Evolutionary conservation across 75 land plant species (phyloP).

Genomic region (Larix kaempferi): DNA sequence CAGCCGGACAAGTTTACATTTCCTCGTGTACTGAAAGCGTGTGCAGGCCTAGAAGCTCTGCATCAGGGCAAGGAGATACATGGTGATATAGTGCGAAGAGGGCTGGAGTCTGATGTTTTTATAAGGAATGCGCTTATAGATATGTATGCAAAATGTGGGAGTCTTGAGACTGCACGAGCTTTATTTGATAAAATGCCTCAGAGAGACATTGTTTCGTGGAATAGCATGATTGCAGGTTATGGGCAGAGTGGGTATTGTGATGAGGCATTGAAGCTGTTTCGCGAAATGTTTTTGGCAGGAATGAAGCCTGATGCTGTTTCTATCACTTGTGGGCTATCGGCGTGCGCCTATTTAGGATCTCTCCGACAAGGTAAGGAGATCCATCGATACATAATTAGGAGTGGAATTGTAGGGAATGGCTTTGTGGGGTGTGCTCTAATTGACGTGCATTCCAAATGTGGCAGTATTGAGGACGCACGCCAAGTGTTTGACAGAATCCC

Average conservation of each 20-base stretch:
- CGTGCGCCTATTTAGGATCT: neutral
- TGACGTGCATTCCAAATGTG: slow-evolving; percentile 50
- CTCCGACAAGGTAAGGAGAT: slow-evolving; percentile 11
- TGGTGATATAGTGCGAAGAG: slow-evolving; percentile 5
- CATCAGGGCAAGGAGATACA: slow-evolving; percentile 13
- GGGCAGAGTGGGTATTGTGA: slow-evolving; percentile 1
- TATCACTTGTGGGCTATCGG: slow-evolving; percentile 1
- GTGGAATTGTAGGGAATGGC: slow-evolving; percentile 14
- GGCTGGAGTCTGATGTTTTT: slow-evolving; percentile 11
- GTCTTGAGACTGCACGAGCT: slow-evolving; percentile 7
- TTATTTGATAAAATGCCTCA: slow-evolving; percentile 14
- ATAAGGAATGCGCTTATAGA: slow-evolving; percentile 16
- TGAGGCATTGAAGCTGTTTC: neutral
- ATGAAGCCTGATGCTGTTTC: slow-evolving; percentile 5
- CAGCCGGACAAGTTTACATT: slow-evolving; percentile 14
- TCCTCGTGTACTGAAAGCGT: slow-evolving; percentile 15
- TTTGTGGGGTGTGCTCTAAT: slow-evolving; percentile 27
- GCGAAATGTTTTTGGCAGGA: slow-evolving; percentile 3
- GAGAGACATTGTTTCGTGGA: slow-evolving; percentile 16
- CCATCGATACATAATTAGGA: slow-evolving; percentile 17
- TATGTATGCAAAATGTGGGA: slow-evolving; percentile 20
- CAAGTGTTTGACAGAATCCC: slow-evolving; percentile 20
- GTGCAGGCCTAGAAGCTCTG: slow-evolving; percentile 6
- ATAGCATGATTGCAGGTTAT: slow-evolving; percentile 9
- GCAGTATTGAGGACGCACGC: slow-evolving; percentile 24